These are phyloP conservation scores for Beauveria rudraprayagi DNA, from an alignment of 2,329 filamentous ascomycete genomes.

Conservation along the genomic window DNA sequence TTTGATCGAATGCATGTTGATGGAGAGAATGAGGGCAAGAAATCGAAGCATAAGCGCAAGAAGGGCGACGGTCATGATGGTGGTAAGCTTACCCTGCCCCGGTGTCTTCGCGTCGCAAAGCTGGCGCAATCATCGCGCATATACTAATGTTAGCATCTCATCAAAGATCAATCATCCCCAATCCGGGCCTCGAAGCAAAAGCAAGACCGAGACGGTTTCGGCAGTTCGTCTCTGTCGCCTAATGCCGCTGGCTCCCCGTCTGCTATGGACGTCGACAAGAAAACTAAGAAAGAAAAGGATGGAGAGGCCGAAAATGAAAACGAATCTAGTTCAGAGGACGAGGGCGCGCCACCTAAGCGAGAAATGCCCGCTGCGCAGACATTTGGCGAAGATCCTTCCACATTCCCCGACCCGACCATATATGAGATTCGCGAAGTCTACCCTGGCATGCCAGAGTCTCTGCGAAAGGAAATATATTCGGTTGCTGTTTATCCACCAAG, in stretches of 20 bases:
- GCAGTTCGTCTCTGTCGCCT: slow-evolving; percentile 53
- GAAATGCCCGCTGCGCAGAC: slow-evolving; percentile 73
- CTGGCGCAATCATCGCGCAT: neutral
- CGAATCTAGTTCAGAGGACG: slow-evolving; percentile 49
- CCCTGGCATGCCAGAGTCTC: slow-evolving; percentile 71
- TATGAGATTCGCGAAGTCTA: slow-evolving; percentile 80
- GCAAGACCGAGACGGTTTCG: slow-evolving; percentile 45
- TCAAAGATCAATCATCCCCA: slow-evolving; percentile 45
- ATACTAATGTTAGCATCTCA: neutral
- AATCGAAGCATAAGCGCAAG: slow-evolving; percentile 68
- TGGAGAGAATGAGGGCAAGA: slow-evolving; percentile 44
- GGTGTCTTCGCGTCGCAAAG: neutral
- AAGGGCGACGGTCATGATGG: slow-evolving; percentile 42
- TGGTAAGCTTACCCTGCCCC: neutral
- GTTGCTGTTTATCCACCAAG: slow-evolving; percentile 75
- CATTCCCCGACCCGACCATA: slow-evolving; percentile 83
- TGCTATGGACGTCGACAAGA: slow-evolving; percentile 52
- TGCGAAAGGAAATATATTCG: slow-evolving; percentile 80
- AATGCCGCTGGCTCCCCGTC: slow-evolving; percentile 42
- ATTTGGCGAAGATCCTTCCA: slow-evolving; percentile 86
- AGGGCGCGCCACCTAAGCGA: slow-evolving; percentile 51
- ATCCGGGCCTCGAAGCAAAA: slow-evolving; percentile 46
- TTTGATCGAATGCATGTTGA: slow-evolving; percentile 38
- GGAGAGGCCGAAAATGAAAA: slow-evolving; percentile 36
- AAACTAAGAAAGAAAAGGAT: slow-evolving; percentile 30